Percentiles rank a stretch among this genome's conserved stretches.
phyloP scores from a whole-genome alignment of 2,329 filamentous ascomycete genomes.

The Bertia moriformis region DNA sequence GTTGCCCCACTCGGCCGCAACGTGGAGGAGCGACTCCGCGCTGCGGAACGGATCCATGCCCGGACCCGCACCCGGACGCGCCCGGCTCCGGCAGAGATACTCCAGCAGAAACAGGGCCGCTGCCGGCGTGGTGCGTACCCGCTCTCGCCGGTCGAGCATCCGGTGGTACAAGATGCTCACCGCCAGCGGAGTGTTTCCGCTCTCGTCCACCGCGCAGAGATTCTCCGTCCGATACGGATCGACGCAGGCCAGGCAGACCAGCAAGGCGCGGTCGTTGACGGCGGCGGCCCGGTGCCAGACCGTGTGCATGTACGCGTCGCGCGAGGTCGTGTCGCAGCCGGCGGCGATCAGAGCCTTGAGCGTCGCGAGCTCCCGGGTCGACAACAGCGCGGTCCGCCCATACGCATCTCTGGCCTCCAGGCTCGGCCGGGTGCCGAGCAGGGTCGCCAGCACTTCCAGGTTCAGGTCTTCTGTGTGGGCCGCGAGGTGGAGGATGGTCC shows the following conservation, averaged over 20 bases:
- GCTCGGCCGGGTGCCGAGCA: slow-evolving; percentile 2
- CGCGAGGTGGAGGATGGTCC: slow-evolving; percentile 16
- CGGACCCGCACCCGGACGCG: slow-evolving; percentile 5
- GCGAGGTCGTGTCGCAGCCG: slow-evolving; percentile 5
- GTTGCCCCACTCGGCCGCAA: slow-evolving; percentile 14
- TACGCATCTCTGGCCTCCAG: slow-evolving; percentile 2
- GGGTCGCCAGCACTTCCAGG: not conserved
- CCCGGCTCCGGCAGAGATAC: not conserved
- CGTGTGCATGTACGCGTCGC: not conserved
- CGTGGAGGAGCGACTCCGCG: slow-evolving; percentile 4
- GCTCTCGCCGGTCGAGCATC: too few species aligned
- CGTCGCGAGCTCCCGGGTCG: slow-evolving; percentile 2
- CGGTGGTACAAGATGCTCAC: not conserved
- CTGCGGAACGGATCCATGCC: slow-evolving; percentile 6
- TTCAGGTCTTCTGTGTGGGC: slow-evolving; percentile 5
- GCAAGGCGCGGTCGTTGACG: not conserved
- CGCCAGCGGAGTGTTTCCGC: not conserved
- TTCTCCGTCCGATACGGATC: not conserved
- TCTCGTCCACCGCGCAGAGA: not conserved
- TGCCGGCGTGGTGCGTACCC: too few species aligned
- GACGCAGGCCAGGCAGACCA: not conserved
- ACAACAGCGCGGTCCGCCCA: slow-evolving; percentile 4
- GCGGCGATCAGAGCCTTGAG: slow-evolving; percentile 4
- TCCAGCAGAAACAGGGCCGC: too few species aligned
- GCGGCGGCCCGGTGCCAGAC: not conserved